Percentiles rank a stretch among this genome's conserved stretches.
Evolutionary conservation across 768 basidiomycete species (phyloP).

Genomic region (Suillus spraguei): DNA sequence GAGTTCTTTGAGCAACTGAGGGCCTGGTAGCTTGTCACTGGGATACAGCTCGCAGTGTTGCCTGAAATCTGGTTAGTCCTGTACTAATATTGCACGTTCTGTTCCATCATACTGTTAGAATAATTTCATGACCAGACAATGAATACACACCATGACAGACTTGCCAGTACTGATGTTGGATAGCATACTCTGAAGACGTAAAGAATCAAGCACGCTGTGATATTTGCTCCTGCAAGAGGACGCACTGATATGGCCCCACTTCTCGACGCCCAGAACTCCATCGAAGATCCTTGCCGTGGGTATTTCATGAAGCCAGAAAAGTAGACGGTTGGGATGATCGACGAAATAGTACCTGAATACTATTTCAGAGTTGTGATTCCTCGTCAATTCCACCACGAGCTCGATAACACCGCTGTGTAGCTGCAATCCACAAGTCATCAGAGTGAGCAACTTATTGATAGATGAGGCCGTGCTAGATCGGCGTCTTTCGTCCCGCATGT

Average conservation of each 20-base stretch:
- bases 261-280: slow-evolving; percentile 40
- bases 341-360: slow-evolving; percentile 44
- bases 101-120: not conserved
- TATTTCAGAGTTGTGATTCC: fast-evolving
- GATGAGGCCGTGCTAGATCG: not conserved
- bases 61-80: slow-evolving; percentile 2
- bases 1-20: slow-evolving; percentile 5
- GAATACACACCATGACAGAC: not conserved
- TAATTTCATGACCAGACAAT: not conserved
- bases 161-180: slow-evolving; percentile 29
- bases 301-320: slow-evolving; percentile 52
- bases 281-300: slow-evolving; percentile 34
- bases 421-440: not conserved
- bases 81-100: not conserved
- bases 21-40: not conserved
- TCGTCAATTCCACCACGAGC: not conserved
- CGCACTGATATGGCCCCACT: slow-evolving; percentile 44
- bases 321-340: slow-evolving; percentile 40
- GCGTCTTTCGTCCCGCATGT: slow-evolving; percentile 29
- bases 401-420: not conserved
- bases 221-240: not conserved
- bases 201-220: slow-evolving; percentile 3
- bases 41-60: slow-evolving; percentile 12
- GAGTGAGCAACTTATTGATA: not conserved
- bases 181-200: slow-evolving; percentile 18